Base-by-base conservation (phyloP, 805 yeast species). In the Sporopachydermia lactativora region DNA sequence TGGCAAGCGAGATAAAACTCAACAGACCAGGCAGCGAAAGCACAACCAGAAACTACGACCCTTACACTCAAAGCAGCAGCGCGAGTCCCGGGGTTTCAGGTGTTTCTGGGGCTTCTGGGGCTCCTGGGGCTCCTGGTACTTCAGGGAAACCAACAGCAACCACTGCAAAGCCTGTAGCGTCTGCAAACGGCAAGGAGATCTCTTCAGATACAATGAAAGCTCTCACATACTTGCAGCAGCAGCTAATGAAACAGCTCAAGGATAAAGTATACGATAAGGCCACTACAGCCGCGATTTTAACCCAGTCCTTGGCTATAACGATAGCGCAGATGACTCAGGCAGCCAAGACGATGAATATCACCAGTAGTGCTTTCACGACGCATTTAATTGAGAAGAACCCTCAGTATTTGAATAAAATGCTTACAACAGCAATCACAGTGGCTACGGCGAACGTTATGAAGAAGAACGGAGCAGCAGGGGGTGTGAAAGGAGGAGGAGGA, bases 301-400 rank as follows among this genome's bases (percentile, higher is more conserved):
- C 96, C 5, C 86, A 82, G 50, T 95, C 96, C 1, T 66, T 88
- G 49, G 95, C 96, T 2, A 81, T 88, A 65, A 89, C 95, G 0
- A 85, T 88, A 46, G 89, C 94, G 6, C 92, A 82, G 55, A 89
- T 82, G 5, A 80, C 81, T 43, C 88, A 78, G 49, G 88, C 88
- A 4, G 95, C 95, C 0, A 83, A 86, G 50, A 77, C 77, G 49
- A 83, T 81, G 31, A 88, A 92, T 14, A 77, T 82, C 44, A 75
- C 77, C 1, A 83, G 85, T 15, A 81, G 81, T 50, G 88, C 92
- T 3, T 62, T 82, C 45, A 75, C 81, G 11, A 80, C 83, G 19
- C 37, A 35, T 14, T 66, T 80, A 52, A 83, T 81, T 51, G 89
- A 82, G 43, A 77, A 76, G 47, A 83, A 83, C 41, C 94, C 94